These are phyloP conservation scores for Saccharomyces jurei DNA, from an alignment of 805 yeast species.

Conservation along the genomic window DNA sequence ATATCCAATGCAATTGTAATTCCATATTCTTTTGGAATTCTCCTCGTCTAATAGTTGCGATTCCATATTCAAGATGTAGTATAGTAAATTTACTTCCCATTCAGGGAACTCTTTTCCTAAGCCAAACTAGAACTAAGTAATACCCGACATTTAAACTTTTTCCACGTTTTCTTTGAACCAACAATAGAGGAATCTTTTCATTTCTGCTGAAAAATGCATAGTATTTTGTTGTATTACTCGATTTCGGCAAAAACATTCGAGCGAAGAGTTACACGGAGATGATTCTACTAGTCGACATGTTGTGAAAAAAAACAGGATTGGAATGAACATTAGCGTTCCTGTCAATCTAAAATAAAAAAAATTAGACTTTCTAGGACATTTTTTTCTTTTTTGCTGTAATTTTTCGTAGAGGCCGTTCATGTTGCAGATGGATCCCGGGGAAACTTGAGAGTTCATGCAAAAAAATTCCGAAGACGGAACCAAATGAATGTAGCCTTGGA, in stretches of 20 bases:
- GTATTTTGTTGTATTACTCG: not conserved
- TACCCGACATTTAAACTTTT: no score
- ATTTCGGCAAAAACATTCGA: not conserved
- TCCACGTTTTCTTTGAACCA: not conserved
- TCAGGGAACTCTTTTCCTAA: not conserved
- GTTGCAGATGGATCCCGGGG: not conserved
- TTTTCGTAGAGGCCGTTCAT: not conserved
- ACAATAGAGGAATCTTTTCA: not conserved
- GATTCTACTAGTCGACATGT: no score
- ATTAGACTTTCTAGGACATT: not conserved
- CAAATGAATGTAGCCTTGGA: not conserved
- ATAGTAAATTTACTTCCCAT: not conserved
- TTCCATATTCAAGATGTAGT: not conserved
- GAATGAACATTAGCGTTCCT: not conserved
- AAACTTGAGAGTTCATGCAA: not conserved
- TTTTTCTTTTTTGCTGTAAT: not conserved
- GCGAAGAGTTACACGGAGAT: not conserved
- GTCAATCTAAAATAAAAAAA: not conserved
- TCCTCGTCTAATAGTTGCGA: not conserved
- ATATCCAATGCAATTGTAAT: no score
- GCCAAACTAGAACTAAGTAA: no score
- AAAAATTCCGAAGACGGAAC: not conserved
- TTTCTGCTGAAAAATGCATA: not conserved
- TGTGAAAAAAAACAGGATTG: not conserved
- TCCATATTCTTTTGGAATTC: not conserved